These are phyloP conservation scores for Lagenidium giganteum DNA, from an alignment of 352 stramenopile genomes.

Conservation along the genomic window DNA sequence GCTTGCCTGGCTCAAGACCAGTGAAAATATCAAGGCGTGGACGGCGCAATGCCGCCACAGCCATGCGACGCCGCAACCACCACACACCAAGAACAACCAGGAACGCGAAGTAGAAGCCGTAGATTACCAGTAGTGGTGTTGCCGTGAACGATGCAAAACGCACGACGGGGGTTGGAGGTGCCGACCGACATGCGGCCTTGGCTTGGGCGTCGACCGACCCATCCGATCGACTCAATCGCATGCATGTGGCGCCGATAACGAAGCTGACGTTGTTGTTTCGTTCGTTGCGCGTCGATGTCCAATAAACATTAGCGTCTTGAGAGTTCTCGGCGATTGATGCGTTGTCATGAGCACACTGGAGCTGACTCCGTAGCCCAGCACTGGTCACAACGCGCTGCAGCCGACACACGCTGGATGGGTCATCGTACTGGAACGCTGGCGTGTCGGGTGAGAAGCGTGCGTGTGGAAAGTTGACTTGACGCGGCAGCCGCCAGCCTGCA, in stretches of 20 bases:
- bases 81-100: too few species aligned
- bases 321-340: constrained; percentile 21
- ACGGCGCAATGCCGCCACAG: too few species aligned
- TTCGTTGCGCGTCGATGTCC: constrained; percentile 28
- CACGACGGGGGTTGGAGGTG: too few species aligned
- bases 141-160: constrained; percentile 59
- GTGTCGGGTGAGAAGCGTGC: constrained; percentile 24
- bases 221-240: too few species aligned
- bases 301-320: constrained; percentile 29
- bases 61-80: too few species aligned
- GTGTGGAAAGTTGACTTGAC: constrained; percentile 35
- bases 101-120: constrained; percentile 53
- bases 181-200: too few species aligned
- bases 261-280: constrained; percentile 51
- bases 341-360: constrained; percentile 14
- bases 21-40: too few species aligned
- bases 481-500: constrained; percentile 22
- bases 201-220: too few species aligned
- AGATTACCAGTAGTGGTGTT: constrained; percentile 39
- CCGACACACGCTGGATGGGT: constrained; percentile 22
- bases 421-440: constrained; percentile 25
- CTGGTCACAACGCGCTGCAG: constrained; percentile 19
- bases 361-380: constrained; percentile 11
- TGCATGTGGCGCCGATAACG: constrained; percentile 31
- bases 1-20: too few species aligned